Evolutionary conservation across 805 yeast genomes (phyloP).

Genomic region (Starmerella apis): DNA sequence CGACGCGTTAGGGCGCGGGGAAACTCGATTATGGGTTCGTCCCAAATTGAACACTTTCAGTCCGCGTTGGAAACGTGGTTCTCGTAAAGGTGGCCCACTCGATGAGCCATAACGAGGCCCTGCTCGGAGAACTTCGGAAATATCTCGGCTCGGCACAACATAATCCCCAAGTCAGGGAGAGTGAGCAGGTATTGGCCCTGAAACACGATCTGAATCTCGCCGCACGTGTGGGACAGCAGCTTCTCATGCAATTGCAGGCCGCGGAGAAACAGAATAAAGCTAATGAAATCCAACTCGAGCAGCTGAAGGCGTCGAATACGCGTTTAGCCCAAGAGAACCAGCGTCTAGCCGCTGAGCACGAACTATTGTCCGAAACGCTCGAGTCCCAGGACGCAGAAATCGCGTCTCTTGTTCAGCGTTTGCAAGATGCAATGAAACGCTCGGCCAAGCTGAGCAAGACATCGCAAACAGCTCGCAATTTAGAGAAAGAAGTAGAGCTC

Average conservation of each 20-base stretch:
- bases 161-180: constrained; percentile 9
- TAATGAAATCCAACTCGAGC: constrained; percentile 14
- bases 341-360: constrained; percentile 20
- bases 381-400: constrained; percentile 19
- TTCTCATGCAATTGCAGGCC: constrained; percentile 22
- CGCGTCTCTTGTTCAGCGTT: constrained; percentile 10
- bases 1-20: neutral
- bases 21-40: too few relatives aligned
- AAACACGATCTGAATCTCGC: constrained; percentile 25
- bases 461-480: constrained; percentile 18
- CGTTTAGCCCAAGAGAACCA: constrained; percentile 18
- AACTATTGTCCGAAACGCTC: constrained; percentile 15
- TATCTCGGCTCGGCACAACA: constrained; percentile 19
- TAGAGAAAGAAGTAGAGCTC: constrained; percentile 23
- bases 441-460: constrained; percentile 18
- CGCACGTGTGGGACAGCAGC: constrained; percentile 25
- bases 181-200: constrained; percentile 18
- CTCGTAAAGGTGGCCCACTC: neutral
- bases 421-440: constrained; percentile 15
- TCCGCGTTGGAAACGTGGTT: neutral
- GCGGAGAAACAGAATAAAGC: constrained; percentile 17
- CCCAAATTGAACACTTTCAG: neutral
- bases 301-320: constrained; percentile 13
- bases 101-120: constrained; percentile 20
- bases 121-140: constrained; percentile 21